A percentile compares a stretch with the other conserved stretches of the same genome.
Evolutionary conservation across 2,329 filamentous ascomycete species (phyloP).

Genomic region (Hymenoscyphus infarciens): DNA sequence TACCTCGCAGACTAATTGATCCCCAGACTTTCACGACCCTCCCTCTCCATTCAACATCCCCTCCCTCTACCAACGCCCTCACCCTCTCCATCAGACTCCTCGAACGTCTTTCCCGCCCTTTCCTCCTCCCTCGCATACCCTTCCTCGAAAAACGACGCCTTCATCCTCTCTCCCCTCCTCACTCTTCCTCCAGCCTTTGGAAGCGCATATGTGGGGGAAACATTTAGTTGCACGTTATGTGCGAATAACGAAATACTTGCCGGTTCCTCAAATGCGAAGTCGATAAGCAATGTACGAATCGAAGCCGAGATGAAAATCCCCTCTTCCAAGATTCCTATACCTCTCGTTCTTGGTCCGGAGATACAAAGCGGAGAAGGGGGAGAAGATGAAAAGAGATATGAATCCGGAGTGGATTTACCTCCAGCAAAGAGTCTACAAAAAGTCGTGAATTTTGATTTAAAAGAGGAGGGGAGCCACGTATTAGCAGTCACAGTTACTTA

Average conservation of each 20-base stretch:
- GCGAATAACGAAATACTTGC: conserved; percentile 78
- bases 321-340: conserved; percentile 53
- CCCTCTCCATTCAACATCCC: conserved; percentile 68
- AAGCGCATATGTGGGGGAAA: conserved; percentile 92
- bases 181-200: conserved; percentile 89
- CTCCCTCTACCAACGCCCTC: conserved; percentile 49
- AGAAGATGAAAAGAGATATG: conserved; percentile 16
- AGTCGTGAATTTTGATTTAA: conserved; percentile 81
- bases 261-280: conserved; percentile 39
- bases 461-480: conserved; percentile 91
- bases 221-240: conserved; percentile 89
- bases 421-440: conserved; percentile 71
- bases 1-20: neutral
- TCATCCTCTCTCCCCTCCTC: conserved; percentile 60
- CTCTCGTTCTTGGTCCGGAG: conserved; percentile 53
- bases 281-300: conserved; percentile 73
- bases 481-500: conserved; percentile 92
- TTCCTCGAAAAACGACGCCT: conserved; percentile 43
- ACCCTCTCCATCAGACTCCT: conserved; percentile 37
- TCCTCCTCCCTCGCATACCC: conserved; percentile 74
- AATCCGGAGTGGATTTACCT: conserved; percentile 46
- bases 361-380: neutral
- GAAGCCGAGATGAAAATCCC: conserved; percentile 96
- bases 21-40: conserved; percentile 74
- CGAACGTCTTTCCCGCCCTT: conserved; percentile 38